These are phyloP conservation scores for Ophiognomonia clavigignenti-juglandacearum DNA, from an alignment of 2,329 filamentous ascomycete genomes.

Conservation along the genomic window DNA sequence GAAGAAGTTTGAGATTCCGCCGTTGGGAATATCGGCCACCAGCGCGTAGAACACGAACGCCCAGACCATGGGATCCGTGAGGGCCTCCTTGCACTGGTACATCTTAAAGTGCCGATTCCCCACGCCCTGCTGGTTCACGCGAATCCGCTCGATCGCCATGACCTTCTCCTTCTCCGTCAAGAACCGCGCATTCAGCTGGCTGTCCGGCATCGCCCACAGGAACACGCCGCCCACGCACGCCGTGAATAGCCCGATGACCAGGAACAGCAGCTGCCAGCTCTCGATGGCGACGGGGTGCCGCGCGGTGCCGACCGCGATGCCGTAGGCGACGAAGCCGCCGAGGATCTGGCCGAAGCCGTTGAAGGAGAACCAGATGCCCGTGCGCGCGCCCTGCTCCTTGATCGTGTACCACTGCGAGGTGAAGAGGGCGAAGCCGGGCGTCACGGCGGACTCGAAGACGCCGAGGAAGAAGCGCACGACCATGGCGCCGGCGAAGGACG, in stretches of 20 bases:
- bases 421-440: slow-evolving; percentile 63
- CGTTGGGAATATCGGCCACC: slow-evolving; percentile 33
- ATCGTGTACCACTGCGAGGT: slow-evolving; percentile 71
- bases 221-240: slow-evolving; percentile 42
- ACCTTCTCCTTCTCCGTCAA: slow-evolving; percentile 56
- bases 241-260: slow-evolving; percentile 49
- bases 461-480: slow-evolving; percentile 65
- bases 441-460: slow-evolving; percentile 63
- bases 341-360: slow-evolving; percentile 34
- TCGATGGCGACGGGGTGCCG: slow-evolving; percentile 39
- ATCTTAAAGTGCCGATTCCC: slow-evolving; percentile 63
- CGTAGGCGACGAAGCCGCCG: slow-evolving; percentile 35
- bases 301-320: slow-evolving; percentile 44
- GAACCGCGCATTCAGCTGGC: slow-evolving; percentile 34
- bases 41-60: slow-evolving; percentile 29
- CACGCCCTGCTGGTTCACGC: slow-evolving; percentile 63
- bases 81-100: slow-evolving; percentile 49
- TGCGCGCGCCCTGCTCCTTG: slow-evolving; percentile 58
- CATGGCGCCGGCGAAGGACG: slow-evolving; percentile 56
- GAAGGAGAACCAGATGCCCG: slow-evolving; percentile 64
- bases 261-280: slow-evolving; percentile 61
- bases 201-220: slow-evolving; percentile 42
- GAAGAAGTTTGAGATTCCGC: slow-evolving; percentile 31
- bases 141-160: slow-evolving; percentile 47
- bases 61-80: slow-evolving; percentile 33